Conservation (phyloP, 1,284 basidiomycete species). For the Singerocomus rubriflavus region DNA sequence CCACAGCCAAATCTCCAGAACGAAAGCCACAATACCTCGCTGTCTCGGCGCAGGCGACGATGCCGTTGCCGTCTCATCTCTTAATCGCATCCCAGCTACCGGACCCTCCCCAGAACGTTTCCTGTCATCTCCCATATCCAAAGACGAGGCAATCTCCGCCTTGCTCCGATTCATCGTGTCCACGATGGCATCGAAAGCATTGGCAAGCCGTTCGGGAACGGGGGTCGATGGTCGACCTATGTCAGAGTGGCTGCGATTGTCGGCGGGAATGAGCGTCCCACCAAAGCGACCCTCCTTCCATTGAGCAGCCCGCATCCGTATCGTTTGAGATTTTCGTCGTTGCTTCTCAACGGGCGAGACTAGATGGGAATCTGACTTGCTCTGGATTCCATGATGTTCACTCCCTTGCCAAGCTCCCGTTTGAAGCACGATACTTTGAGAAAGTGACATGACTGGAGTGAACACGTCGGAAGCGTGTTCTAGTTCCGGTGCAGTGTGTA, state of each 20-base stretch:
- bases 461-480: slow-evolving; percentile 3
- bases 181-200: slow-evolving; percentile 41
- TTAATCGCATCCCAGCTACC: neutral
- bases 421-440: slow-evolving; percentile 8
- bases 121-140: slow-evolving; percentile 15
- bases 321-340: slow-evolving; percentile 42
- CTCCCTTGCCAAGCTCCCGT: slow-evolving; percentile 13
- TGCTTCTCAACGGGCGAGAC: slow-evolving; percentile 25
- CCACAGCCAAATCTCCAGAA: slow-evolving; percentile 77
- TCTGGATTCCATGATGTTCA: slow-evolving; percentile 1
- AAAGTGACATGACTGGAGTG: slow-evolving; percentile 3
- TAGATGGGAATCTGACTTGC: neutral
- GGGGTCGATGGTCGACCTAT: slow-evolving; percentile 30
- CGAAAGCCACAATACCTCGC: slow-evolving; percentile 43
- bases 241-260: slow-evolving; percentile 13
- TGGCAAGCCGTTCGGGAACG: slow-evolving; percentile 36
- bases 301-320: slow-evolving; percentile 42
- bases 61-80: slow-evolving; percentile 7
- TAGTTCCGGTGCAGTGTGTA: slow-evolving; percentile 1
- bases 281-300: slow-evolving; percentile 46
- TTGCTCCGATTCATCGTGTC: slow-evolving; percentile 35
- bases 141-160: slow-evolving; percentile 11
- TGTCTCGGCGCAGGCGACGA: slow-evolving; percentile 23
- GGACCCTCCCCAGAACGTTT: slow-evolving; percentile 4
- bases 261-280: slow-evolving; percentile 26